A percentile compares a stretch with the other conserved stretches of the same genome.
These are phyloP conservation scores for Fusarium sp. DNA, from an alignment of 2,329 filamentous ascomycete species.

Conservation along the genomic window DNA sequence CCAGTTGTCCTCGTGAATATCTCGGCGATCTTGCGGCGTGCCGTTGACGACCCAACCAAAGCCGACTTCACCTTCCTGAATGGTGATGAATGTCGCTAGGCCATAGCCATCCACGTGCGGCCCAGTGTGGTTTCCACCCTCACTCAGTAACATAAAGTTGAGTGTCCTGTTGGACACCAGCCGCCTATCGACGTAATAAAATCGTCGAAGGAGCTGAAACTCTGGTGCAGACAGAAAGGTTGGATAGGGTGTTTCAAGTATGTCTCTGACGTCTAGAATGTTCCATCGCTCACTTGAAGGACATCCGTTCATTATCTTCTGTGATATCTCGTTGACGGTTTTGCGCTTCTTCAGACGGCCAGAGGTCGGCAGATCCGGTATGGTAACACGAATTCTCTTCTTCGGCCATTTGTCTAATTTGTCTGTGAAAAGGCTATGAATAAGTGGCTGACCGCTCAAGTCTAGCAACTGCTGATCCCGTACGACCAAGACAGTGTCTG, in stretches of 20 bases:
- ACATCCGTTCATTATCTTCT: fast-evolving
- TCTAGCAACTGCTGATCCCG: not conserved
- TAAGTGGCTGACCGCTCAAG: not conserved
- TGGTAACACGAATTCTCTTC: not conserved
- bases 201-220: not conserved
- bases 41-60: not conserved
- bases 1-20: not conserved
- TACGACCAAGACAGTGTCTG: not conserved
- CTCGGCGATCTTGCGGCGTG: not conserved
- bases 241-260: not conserved
- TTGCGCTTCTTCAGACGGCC: not conserved
- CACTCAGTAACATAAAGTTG: not conserved
- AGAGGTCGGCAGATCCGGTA: not conserved
- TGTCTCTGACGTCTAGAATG: not conserved
- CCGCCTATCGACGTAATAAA: fast-evolving
- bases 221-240: not conserved
- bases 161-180: not conserved
- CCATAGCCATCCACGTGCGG: not conserved
- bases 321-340: not conserved
- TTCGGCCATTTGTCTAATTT: no score
- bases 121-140: not conserved
- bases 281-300: not conserved
- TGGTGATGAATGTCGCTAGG: not conserved
- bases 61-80: not conserved
- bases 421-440: not conserved